Percentiles rank a stretch among this genome's conserved stretches.
Conservation (phyloP, 2,329 filamentous ascomycete genomes). For the Beauveria scarabaeidicola region DNA sequence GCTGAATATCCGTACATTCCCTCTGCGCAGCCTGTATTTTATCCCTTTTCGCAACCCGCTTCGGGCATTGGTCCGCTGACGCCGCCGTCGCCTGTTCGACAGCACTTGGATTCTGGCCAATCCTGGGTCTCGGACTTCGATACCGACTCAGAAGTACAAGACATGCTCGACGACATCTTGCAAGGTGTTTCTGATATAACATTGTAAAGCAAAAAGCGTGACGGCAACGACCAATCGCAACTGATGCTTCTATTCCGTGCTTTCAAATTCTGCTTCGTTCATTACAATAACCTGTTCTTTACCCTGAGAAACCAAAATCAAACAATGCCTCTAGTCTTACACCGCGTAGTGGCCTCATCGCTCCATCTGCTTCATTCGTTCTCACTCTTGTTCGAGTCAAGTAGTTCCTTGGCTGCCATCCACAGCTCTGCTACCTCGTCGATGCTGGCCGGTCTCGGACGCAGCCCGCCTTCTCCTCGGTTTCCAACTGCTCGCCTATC, state of each 20-base stretch:
- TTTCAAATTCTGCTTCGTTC: not conserved
- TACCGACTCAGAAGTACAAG: not conserved
- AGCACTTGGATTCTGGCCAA: not conserved
- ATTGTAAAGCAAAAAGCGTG: not conserved
- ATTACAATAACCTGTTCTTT: not conserved
- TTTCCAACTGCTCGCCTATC: not conserved
- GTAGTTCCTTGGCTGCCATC: slow-evolving; percentile 19
- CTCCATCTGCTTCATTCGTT: not conserved
- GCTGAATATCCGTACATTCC: not conserved
- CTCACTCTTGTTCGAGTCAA: slow-evolving; percentile 12
- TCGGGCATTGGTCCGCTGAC: slow-evolving; percentile 3
- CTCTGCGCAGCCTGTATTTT: slow-evolving; percentile 10
- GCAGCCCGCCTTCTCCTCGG: not conserved
- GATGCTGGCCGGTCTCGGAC: not conserved
- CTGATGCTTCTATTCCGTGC: not conserved
- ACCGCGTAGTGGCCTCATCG: not conserved
- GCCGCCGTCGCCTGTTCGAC: not conserved
- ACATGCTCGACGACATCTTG: not conserved
- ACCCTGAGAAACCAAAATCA: not conserved
- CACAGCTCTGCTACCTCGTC: slow-evolving; percentile 17
- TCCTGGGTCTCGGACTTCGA: not conserved
- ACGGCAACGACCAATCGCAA: not conserved
- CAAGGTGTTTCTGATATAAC: not conserved
- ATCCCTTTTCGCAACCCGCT: slow-evolving; percentile 4
- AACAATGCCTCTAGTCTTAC: not conserved